These are phyloP conservation scores for Aspergillus kassunensis DNA, from an alignment of 495 filamentous ascomycete genomes.

Conservation along the genomic window DNA sequence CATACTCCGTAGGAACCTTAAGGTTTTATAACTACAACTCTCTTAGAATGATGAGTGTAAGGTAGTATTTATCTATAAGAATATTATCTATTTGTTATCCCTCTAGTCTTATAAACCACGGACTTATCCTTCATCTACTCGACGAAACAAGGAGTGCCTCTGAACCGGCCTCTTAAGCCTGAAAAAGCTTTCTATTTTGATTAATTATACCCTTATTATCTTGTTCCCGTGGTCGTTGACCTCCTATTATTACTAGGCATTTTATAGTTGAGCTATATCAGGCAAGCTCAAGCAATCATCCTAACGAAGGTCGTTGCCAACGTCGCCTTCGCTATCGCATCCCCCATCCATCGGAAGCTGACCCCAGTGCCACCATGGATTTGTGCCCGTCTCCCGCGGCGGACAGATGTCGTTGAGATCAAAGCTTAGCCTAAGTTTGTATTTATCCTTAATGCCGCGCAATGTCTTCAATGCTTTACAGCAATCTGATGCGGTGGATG, in stretches of 20 bases:
- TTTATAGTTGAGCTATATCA: not conserved
- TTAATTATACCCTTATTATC: too few species aligned
- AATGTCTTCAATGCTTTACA: not conserved
- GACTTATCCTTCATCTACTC: too few species aligned
- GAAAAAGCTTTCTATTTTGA: too few species aligned
- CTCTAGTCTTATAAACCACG: too few species aligned
- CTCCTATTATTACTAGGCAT: not conserved
- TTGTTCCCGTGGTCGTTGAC: too few species aligned
- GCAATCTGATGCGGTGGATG: not conserved
- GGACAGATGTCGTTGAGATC: not conserved
- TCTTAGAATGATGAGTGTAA: too few species aligned
- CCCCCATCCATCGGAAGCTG: not conserved
- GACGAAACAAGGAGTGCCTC: too few species aligned
- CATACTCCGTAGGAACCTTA: too few species aligned
- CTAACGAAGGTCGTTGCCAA: not conserved
- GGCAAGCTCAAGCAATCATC: not conserved
- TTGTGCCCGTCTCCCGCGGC: not conserved
- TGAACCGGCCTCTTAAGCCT: too few species aligned
- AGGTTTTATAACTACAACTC: too few species aligned
- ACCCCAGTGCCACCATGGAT: not conserved
- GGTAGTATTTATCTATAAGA: too few species aligned
- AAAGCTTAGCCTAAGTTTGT: not conserved
- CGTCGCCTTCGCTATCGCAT: not conserved
- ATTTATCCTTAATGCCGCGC: not conserved
- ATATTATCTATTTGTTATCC: too few species aligned